Conservation (phyloP, 441 rosid genomes). For the Mallotus repandus region DNA sequence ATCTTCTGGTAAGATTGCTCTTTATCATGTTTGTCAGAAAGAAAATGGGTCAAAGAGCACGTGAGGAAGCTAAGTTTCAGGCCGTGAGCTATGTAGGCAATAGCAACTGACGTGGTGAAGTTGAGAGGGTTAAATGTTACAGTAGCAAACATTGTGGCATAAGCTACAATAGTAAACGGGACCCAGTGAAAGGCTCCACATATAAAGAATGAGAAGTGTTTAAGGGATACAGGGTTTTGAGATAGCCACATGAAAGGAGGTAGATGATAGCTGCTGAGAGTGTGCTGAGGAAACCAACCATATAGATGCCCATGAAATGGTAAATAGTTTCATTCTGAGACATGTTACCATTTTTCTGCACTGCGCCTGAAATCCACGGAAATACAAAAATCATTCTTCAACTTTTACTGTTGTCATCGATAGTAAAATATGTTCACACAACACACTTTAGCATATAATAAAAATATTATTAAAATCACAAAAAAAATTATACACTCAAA, state of each 20-base stretch:
- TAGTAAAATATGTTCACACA: not conserved
- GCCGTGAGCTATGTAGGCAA: conserved; percentile 54
- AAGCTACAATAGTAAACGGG: conserved; percentile 51
- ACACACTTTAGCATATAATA: no score
- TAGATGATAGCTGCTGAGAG: conserved; percentile 51
- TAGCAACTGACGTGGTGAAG: conserved; percentile 40
- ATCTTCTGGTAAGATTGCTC: conserved; percentile 34
- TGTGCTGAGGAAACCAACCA: conserved; percentile 55
- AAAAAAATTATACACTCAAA: no score
- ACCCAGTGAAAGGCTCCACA: conserved; percentile 66
- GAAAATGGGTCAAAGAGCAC: conserved; percentile 31
- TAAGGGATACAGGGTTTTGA: conserved; percentile 36
- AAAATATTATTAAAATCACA: no score
- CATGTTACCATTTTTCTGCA: conserved; percentile 1
- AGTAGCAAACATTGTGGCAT: conserved; percentile 38
- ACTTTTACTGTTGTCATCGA: no score
- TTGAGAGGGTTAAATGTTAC: conserved; percentile 34
- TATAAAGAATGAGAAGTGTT: conserved; percentile 48
- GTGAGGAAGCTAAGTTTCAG: conserved; percentile 55
- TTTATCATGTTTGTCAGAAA: conserved; percentile 35
- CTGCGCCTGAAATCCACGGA: conserved; percentile 31
- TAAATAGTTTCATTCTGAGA: conserved; percentile 27
- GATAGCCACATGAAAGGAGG: conserved; percentile 41
- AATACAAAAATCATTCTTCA: not conserved
- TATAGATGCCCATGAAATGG: conserved; percentile 58